Evolutionary conservation across 1,284 basidiomycete genomes (phyloP).

Genomic region (Cutaneotrichosporon dermatis): DNA sequence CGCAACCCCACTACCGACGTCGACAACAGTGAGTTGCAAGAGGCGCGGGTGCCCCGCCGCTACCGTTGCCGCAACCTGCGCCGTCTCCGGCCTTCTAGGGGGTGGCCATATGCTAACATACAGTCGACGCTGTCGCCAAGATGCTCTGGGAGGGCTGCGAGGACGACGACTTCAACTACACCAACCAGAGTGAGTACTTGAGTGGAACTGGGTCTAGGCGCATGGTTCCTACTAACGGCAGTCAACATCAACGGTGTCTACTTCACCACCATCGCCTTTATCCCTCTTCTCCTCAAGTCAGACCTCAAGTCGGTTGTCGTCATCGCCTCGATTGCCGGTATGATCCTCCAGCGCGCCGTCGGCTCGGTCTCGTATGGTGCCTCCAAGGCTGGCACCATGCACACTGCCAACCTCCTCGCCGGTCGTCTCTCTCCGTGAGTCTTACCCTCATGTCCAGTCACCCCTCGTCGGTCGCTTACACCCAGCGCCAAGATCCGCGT

Average conservation of each 20-base stretch:
- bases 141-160: slow-evolving; percentile 37
- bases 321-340: slow-evolving; percentile 43
- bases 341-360: slow-evolving; percentile 35
- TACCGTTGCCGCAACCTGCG: too few relatives aligned
- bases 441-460: background rate
- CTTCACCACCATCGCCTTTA: slow-evolving; percentile 41
- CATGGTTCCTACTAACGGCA: slow-evolving; percentile 4
- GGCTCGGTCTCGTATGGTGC: slow-evolving; percentile 41
- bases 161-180: slow-evolving; percentile 34
- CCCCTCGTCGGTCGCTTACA: slow-evolving; percentile 12
- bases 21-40: slow-evolving; percentile 28
- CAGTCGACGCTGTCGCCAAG: slow-evolving; percentile 35
- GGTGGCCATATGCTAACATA: background rate
- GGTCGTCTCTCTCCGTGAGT: slow-evolving; percentile 34
- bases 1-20: slow-evolving; percentile 28
- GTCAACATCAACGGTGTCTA: slow-evolving; percentile 42
- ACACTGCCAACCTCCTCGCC: slow-evolving; percentile 34
- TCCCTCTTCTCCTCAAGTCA: slow-evolving; percentile 41
- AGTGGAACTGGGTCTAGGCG: background rate
- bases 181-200: slow-evolving; percentile 20
- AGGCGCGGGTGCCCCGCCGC: too few relatives aligned
- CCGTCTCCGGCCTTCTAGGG: background rate
- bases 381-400: slow-evolving; percentile 41
- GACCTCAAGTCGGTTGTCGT: slow-evolving; percentile 39
- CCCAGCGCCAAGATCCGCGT: slow-evolving; percentile 36